Percentiles rank a stretch among this genome's conserved stretches.
phyloP scores from a whole-genome alignment of 768 basidiomycete genomes.

The Auriculariales sp. region DNA sequence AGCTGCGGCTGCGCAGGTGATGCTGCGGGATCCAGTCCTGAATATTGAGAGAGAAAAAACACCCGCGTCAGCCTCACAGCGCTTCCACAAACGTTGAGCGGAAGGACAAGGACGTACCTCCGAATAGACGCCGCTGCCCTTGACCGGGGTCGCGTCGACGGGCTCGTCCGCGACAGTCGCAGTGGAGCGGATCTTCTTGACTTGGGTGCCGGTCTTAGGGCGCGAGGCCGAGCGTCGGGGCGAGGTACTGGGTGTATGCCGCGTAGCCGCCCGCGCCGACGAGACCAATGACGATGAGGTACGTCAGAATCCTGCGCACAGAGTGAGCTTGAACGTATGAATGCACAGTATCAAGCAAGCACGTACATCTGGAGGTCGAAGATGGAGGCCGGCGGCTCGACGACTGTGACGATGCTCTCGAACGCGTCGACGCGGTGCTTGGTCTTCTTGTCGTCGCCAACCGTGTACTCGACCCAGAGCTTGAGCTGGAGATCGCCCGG shows the following conservation, averaged over 20 bases:
- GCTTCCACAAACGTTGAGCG: no score
- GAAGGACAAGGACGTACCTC: no score
- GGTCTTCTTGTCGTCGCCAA: conserved; percentile 48
- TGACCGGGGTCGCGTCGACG: conserved; percentile 40
- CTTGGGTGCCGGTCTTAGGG: conserved; percentile 32
- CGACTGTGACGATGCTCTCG: conserved; percentile 62
- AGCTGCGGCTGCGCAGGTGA: conserved; percentile 55
- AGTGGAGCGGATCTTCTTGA: conserved; percentile 17
- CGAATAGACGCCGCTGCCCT: conserved; percentile 56
- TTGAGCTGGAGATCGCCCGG: conserved; percentile 61
- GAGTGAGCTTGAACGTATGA: no score
- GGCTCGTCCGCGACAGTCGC: conserved; percentile 9
- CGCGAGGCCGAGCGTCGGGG: conserved; percentile 41
- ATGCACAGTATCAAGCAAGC: neutral
- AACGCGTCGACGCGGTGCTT: conserved; percentile 52
- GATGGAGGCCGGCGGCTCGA: conserved; percentile 64
- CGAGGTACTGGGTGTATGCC: conserved; percentile 44
- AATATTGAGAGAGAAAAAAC: no score
- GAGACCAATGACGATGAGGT: conserved; percentile 49
- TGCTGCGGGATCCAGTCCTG: conserved; percentile 91
- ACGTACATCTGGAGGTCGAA: conserved; percentile 72
- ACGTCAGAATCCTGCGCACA: conserved; percentile 49
- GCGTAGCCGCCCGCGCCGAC: conserved; percentile 51
- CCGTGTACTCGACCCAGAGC: conserved; percentile 59
- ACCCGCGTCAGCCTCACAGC: no score